phyloP scores from a whole-genome alignment of 306 rosid genomes.

The Dalbergia oliveri region DNA sequence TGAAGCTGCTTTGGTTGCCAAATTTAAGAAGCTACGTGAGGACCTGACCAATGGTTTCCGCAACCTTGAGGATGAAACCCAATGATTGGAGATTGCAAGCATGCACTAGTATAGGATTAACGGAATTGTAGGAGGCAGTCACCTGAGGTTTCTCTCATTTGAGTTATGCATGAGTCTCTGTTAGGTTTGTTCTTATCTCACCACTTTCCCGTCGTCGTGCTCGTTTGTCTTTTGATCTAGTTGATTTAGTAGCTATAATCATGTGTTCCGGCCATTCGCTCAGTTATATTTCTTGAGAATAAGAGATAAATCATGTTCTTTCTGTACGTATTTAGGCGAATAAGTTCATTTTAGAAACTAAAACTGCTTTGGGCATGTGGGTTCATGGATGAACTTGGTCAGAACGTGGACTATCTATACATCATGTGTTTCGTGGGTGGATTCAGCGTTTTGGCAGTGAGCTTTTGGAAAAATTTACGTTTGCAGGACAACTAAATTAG shows the following conservation, averaged over 20 bases:
- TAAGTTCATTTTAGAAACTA: conserved; percentile 49
- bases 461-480: not conserved
- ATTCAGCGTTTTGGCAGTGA: conserved; percentile 35
- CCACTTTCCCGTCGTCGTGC: conserved; percentile 51
- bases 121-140: conserved; percentile 50
- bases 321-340: conserved; percentile 57
- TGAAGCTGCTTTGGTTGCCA: conserved; percentile 77
- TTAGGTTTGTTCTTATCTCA: conserved; percentile 51
- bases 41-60: conserved; percentile 96
- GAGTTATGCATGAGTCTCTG: not conserved
- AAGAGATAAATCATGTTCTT: conserved; percentile 53
- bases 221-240: conserved; percentile 53
- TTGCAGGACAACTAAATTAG: too few relatives aligned
- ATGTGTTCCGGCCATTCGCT: conserved; percentile 46
- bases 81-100: conserved; percentile 59
- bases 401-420: not conserved
- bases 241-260: conserved; percentile 54
- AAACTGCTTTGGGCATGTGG: conserved; percentile 43
- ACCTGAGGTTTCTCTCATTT: conserved; percentile 35
- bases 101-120: conserved; percentile 8
- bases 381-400: conserved; percentile 33
- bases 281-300: conserved; percentile 52
- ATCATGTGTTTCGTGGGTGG: conserved; percentile 35
- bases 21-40: conserved; percentile 83
- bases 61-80: conserved; percentile 95